These are phyloP conservation scores for Phyllosticta capitalensis DNA, from an alignment of 2,329 filamentous ascomycete species.

Conservation along the genomic window DNA sequence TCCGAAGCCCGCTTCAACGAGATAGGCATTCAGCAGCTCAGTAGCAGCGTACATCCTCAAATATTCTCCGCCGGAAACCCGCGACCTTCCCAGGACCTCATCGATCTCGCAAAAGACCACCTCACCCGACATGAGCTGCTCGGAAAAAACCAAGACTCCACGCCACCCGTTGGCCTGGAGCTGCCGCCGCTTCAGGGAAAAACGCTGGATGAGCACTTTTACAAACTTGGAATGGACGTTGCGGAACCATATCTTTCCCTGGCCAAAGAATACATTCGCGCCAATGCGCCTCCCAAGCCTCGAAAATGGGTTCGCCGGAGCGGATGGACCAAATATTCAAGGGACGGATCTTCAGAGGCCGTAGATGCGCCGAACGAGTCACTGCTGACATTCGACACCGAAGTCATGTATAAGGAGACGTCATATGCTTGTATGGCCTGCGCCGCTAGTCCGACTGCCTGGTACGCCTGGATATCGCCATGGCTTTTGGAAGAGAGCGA, in stretches of 20 bases:
- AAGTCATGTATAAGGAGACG: conserved; percentile 91
- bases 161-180: conserved; percentile 70
- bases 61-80: conserved; percentile 57
- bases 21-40: conserved; percentile 90
- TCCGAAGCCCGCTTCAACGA: conserved; percentile 70
- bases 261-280: conserved; percentile 64
- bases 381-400: conserved; percentile 87
- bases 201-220: conserved; percentile 88
- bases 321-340: conserved; percentile 90
- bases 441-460: conserved; percentile 76
- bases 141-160: conserved; percentile 77
- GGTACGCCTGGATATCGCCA: conserved; percentile 96
- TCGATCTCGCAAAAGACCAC: conserved; percentile 74
- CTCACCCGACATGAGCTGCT: conserved; percentile 75
- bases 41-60: conserved; percentile 70
- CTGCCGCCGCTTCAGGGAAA: conserved; percentile 69
- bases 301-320: conserved; percentile 68
- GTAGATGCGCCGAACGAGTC: conserved; percentile 70
- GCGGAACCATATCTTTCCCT: conserved; percentile 72
- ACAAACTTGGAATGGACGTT: conserved; percentile 74
- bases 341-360: conserved; percentile 60
- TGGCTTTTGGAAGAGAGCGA: conserved; percentile 82
- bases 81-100: conserved; percentile 57
- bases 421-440: conserved; percentile 96
- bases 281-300: conserved; percentile 48